Base-by-base conservation (phyloP, 2,329 filamentous ascomycete species). In the Ophiostoma ulmi region DNA sequence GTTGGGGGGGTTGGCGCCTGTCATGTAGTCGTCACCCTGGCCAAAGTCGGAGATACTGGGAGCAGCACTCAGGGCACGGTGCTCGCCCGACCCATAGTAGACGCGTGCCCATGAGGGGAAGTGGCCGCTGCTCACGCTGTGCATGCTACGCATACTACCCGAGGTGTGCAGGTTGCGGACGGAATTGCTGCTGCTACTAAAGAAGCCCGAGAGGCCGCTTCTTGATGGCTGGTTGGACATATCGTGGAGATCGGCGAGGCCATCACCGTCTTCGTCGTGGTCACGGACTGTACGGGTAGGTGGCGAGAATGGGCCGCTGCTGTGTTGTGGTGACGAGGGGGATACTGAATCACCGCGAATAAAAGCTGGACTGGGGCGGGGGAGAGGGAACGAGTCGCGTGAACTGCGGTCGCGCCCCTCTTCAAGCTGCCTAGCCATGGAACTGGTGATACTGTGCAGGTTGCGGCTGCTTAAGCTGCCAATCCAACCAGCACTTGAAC, bases 1-100 rank as follows among this genome's bases (percentile, higher is more conserved):
- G 13, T 77, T 77, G 31, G 85, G 11, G 8, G n/a, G 52, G 81
- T 77, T 85, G 81, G 75, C 86, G 70, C 38, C 84, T 81, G 44
- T 20, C 66, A 64, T 44, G 41, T 70, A 55, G 14, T 70, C 67
- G 55, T 69, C 68, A 2, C 67, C 68, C 5, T 35, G 38, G 22
- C 68, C 64, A 4, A 72, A 22, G 1, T 73, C 71, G 0, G 84
- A 85, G 70, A 79, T 75, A 73, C 83, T 80, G 8, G 83, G 83
- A 0, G 82, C 81, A 10, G 80, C 78, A 48, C 82, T 81, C 67
- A 90, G 78, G 71, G 80, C 87, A 66, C 80, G 84, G 72, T 82
- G 84, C 78, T 86, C 88, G 68, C 89, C 88, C 69, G 87, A 88
- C 48, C 88, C 87, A 77, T 93, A 93, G 79, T 93, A 93, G 20